These are phyloP conservation scores for Halophytophthora polymorphica DNA, from an alignment of 352 stramenopile genomes.

Conservation along the genomic window DNA sequence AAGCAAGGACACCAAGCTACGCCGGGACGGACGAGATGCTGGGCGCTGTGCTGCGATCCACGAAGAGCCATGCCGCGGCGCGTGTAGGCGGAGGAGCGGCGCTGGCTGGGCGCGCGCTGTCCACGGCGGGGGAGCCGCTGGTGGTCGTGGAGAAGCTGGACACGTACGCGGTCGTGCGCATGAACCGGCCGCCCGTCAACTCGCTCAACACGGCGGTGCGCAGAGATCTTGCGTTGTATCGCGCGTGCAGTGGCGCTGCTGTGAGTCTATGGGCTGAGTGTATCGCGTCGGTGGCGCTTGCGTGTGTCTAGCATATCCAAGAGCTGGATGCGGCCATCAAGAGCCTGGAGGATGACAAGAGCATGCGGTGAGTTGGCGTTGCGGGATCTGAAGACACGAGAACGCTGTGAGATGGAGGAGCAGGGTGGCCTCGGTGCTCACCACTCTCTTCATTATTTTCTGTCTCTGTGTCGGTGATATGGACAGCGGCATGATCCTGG, in stretches of 20 bases:
- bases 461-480: neutral
- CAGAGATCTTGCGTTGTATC: neutral
- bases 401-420: neutral
- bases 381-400: neutral
- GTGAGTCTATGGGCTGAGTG: neutral
- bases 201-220: constrained; percentile 70
- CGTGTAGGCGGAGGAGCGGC: constrained; percentile 3
- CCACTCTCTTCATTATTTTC: neutral
- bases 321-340: constrained; percentile 69
- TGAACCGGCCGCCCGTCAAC: constrained; percentile 81
- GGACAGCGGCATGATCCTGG: constrained; percentile 68
- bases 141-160: constrained; percentile 72
- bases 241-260: neutral
- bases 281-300: neutral
- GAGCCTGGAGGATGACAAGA: constrained; percentile 73
- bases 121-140: constrained; percentile 36
- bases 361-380: constrained; percentile 39
- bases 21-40: constrained; percentile 16
- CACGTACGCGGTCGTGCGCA: constrained; percentile 73
- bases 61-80: constrained; percentile 1
- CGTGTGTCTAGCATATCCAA: constrained; percentile 48
- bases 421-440: too few species aligned
- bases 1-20: neutral
- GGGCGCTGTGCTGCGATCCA: constrained; percentile 3
- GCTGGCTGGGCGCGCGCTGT: constrained; percentile 19